Evolutionary conservation across 805 yeast species (phyloP), one percentile per base, ranked within the genome.

Genomic region (Kuraishia borneana): DNA sequence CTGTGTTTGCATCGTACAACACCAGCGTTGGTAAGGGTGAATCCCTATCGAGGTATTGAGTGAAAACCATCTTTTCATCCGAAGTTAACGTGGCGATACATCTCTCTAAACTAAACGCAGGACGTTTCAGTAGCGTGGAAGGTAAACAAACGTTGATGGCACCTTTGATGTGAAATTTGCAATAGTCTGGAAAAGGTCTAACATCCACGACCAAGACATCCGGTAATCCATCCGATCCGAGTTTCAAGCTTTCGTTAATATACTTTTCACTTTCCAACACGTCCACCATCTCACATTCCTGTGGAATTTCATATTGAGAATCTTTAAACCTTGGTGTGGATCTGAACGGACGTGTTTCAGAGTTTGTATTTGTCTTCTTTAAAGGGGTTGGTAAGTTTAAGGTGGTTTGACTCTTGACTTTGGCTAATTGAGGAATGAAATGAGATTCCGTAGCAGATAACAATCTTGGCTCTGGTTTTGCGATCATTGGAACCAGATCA

Each of bases 121-220:
- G 61, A 42, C 97, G 68, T 50, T 77, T 82, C 41, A 88, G 59
- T 28, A 88, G 61, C 1, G 96, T 88, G n/a, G 95, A 80, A 2
- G 97, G 96, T 10, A 88, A 58, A 53, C 94, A 83, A 25, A 89
- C 68, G 50, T 84, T 84, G 30, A 83, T 61, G 1, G 96, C 70
- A 28, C 68, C 61, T 3, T 45, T 47, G 9, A 89, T 54, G 40
- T 78, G 85, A 2, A 65, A 49, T 39, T 63, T 68, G 29, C 76
- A 66, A 50, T 61, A 84, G 37, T 83, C 89, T 18, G 82, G 76
- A 49, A 76, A 84, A 0, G 96, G 83, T 36, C 97, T 61, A 8
- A 82, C 77, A 51, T 88, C 97, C 12, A 85, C 59, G 2, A 81
- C 46, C n/a, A 83, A 44, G 4, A 66, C 40, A 27, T 48, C 49